Base-by-base conservation (phyloP, 2,329 filamentous ascomycete genomes). In the Colletotrichum sp. region DNA sequence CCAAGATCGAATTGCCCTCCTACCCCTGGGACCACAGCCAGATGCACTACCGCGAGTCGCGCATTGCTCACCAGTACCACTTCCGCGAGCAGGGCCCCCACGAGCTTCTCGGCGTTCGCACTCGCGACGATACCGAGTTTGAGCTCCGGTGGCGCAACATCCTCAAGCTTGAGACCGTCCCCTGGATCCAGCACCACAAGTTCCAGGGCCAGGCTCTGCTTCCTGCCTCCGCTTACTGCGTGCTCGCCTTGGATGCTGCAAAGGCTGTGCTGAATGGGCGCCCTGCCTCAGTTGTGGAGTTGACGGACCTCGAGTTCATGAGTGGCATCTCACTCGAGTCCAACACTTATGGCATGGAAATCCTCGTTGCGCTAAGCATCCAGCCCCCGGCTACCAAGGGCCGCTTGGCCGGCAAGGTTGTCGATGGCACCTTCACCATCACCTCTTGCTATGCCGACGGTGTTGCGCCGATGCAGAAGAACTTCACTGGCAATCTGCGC, bases 181-280 rank as follows among this genome's bases (percentile, higher is more conserved):
- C 77, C 8, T 87, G 86, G 86, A 72, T 87, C 6, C 59, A 71
- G 8, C 81, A 84, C 47, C 85, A 88, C 66, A 72, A 76, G 27
- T 69, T 79, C 61, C 80, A 85, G 31, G 78, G 79, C 4, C 78
- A 86, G 54, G 79, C 82, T 16, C 78, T 89, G 9, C 87, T 87
- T 65, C 87, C 88, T 0, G 84, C 78, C 2, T 83, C 86, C 0
- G 86, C 81, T 0, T 88, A 86, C 76, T 67, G 87, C 2, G 79
- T 81, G 18, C 85, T 87, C 78, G 85, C 83, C 1, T 78, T 86
- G 1, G 86, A 88, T 70, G 87, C 86, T 4, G 83, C 84, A 2
- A 79, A 76, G 5, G 76, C 73, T 2, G 75, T 82, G 1, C 54
- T 82, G 8, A 76, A 73, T 1, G 78, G 77, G 1, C 78, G 78